Conservation (phyloP, 2,329 filamentous ascomycete species). For the Aspergillus fumigatiaffinis region DNA sequence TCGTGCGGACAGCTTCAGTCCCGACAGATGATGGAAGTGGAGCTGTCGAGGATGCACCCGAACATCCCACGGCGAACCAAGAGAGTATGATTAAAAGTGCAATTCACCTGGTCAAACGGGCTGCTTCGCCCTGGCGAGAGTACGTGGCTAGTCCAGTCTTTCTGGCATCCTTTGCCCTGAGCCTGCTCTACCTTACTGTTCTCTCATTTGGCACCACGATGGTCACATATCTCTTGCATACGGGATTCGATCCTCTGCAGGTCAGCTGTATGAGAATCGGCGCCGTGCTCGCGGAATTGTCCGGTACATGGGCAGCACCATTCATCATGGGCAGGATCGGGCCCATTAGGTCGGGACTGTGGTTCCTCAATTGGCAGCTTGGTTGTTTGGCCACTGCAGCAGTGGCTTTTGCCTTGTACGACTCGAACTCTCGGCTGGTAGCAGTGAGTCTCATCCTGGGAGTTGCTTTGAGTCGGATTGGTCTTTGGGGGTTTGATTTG, state of each 20-base stretch:
- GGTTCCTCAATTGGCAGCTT: slow-evolving; percentile 68
- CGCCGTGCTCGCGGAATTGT: slow-evolving; percentile 51
- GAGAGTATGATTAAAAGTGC: background rate
- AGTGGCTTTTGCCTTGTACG: slow-evolving; percentile 39
- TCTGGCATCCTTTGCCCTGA: slow-evolving; percentile 47
- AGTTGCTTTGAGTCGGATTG: slow-evolving; percentile 55
- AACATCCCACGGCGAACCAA: slow-evolving; percentile 34
- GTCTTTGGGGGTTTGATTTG: slow-evolving; percentile 60
- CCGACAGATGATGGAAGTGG: background rate
- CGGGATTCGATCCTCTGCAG: slow-evolving; percentile 45
- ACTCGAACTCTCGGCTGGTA: slow-evolving; percentile 30
- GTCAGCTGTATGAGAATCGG: slow-evolving; percentile 47
- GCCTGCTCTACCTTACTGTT: slow-evolving; percentile 53
- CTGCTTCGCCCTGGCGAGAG: slow-evolving; percentile 20
- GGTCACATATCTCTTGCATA: slow-evolving; percentile 52
- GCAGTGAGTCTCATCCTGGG: slow-evolving; percentile 50
- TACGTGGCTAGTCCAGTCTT: slow-evolving; percentile 32
- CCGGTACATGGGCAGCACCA: slow-evolving; percentile 52
- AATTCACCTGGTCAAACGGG: slow-evolving; percentile 4
- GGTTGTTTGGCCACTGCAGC: slow-evolving; percentile 48
- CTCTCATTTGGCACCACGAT: slow-evolving; percentile 54
- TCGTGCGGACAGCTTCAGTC: slow-evolving; percentile 7
- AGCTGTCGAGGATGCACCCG: background rate
- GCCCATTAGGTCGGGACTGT: slow-evolving; percentile 62
- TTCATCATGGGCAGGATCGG: slow-evolving; percentile 51